Evolutionary conservation across 169 alveolate species (phyloP), one percentile per base, ranked within the genome.

Genomic region (Plasmodium gallinaceum): DNA sequence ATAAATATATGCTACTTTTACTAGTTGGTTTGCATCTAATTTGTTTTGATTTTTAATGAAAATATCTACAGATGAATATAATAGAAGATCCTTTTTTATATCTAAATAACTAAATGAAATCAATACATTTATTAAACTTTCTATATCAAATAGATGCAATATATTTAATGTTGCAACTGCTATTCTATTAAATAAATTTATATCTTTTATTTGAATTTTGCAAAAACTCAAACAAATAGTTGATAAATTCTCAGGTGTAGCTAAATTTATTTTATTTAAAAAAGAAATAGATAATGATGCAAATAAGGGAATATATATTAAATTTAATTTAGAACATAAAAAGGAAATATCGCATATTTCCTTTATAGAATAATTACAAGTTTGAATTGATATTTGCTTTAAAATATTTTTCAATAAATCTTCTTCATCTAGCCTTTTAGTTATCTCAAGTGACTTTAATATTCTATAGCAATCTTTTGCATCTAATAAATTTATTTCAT

Each of bases 301-400:
- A 58, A 68, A 83, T 60, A 83, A 61, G 6, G 91, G 91, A n/a
- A 83, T 83, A 61, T 58, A 83, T 0, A 83, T 18, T 18, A 83
- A 39, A 42, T 66, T 69, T 45, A 83, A 62, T 71, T 69, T 83
- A 2, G 91, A 60, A 83, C 91, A 83, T 39, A 83, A 42, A 83
- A 83, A 83, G 54, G 65, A 83, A 26, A 83, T 83, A 48, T 83
- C 91, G 68, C 91, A 83, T 54, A 83, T 83, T 71, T 83, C 91
- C 69, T 83, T 83, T 6, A 83, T 16, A 39, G 91, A 83, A 83
- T 83, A 83, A 46, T 43, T 68, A 61, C 91, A 83, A 52, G 65
- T 43, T 24, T 83, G 74, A 37, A 69, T 46, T 12, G 74, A 83
- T 70, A 83, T 70, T 46, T 46, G 60, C 5, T 70, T 57, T 62